phyloP scores from a whole-genome alignment of 257 asterid genomes.

The Prunella vulgaris region DNA sequence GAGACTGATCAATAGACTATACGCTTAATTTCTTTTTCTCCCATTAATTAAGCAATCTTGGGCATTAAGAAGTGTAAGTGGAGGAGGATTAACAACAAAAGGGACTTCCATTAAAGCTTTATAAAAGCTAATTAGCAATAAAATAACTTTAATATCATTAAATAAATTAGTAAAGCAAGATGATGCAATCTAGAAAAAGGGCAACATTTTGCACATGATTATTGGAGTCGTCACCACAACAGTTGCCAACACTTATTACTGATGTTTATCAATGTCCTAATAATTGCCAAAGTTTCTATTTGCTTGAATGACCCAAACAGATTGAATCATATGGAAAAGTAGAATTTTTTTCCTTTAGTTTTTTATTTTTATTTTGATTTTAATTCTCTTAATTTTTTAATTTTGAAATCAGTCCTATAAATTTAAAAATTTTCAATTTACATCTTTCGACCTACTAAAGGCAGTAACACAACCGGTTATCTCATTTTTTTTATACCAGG shows the following conservation, averaged over 20 bases:
- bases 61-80: slow-evolving; percentile 13
- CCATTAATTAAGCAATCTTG: slow-evolving; percentile 17
- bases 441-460: too few species aligned
- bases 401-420: too few species aligned
- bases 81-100: neutral
- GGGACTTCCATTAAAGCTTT: slow-evolving; percentile 13
- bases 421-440: too few species aligned
- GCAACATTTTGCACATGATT: neutral
- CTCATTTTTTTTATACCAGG: too few species aligned
- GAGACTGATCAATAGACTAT: neutral
- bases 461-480: too few species aligned
- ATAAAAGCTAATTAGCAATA: neutral
- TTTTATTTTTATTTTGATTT: too few species aligned
- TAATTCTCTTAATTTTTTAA: too few species aligned
- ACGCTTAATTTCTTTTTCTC: neutral
- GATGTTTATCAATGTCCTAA: neutral
- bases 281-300: neutral
- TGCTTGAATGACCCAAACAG: too few species aligned
- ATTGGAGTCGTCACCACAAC: neutral
- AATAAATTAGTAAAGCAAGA: neutral
- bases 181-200: slow-evolving; percentile 25
- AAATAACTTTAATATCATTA: neutral
- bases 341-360: too few species aligned
- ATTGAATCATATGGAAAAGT: too few species aligned
- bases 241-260: neutral